These are phyloP conservation scores for Clonostachys chloroleuca DNA, from an alignment of 2,329 filamentous ascomycete species.

Conservation along the genomic window DNA sequence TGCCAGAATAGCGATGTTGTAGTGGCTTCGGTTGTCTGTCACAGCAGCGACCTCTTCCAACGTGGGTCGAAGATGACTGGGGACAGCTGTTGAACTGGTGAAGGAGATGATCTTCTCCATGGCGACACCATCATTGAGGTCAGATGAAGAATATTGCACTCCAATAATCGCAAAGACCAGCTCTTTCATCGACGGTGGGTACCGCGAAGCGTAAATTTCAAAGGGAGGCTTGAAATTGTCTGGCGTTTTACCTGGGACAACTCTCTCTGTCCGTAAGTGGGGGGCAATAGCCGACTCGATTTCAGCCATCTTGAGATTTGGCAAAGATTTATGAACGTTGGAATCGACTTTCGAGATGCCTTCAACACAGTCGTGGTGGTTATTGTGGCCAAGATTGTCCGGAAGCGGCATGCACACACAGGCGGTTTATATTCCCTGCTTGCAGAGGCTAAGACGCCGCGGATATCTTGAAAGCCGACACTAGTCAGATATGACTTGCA, in stretches of 20 bases:
- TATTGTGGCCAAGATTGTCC: no score
- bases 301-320: no score
- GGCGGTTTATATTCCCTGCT: no score
- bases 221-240: constrained; percentile 6
- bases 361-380: no score
- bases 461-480: no score
- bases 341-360: no score
- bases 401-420: no score
- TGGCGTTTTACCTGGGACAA: constrained; percentile 4
- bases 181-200: constrained; percentile 5
- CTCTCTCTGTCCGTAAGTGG: constrained; percentile 6
- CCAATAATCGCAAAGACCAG: constrained; percentile 9
- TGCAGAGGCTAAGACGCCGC: no score
- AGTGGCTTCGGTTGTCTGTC: constrained; percentile 5
- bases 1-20: constrained; percentile 4
- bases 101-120: not conserved
- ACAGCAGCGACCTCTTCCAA: constrained; percentile 8
- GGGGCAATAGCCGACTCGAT: constrained; percentile 5
- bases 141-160: constrained; percentile 4
- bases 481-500: no score
- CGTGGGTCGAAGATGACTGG: not conserved
- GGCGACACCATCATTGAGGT: not conserved
- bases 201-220: constrained; percentile 7
- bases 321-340: no score
- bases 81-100: constrained; percentile 2